Base-by-base conservation (phyloP, 805 yeast species). In the Candida suzukii region DNA sequence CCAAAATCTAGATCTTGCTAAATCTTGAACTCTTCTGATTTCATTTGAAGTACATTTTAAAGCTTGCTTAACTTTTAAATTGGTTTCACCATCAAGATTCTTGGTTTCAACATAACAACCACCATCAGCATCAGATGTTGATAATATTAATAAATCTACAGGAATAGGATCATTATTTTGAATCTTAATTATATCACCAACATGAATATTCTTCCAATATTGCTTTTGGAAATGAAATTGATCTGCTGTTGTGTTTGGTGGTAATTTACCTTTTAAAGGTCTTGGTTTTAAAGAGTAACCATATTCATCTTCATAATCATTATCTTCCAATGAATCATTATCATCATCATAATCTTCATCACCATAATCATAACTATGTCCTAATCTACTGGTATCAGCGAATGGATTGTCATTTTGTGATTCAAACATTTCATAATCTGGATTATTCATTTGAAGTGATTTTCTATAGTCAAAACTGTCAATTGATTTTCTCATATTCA, bases 101-200 rank as follows among this genome's bases (percentile, higher is more conserved):
- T 80, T 77, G 1, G 88, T 80, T 50, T 80, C 95, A 26, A 83
- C 66, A 46, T 67, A 72, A 61, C 90, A 83, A 39, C 73, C 75
- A 39, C 81, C 82, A 50, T 83, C 87, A 1, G 69, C 59, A 53
- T 82, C 88, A 26, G 86, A 76, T 2, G 88, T 71, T 5, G 88
- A 68, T 8, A 84, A 54, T 27, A 83, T 58, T 37, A 83, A 67
- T 13, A 79, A 58, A 60, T 84, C 95, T 2, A 91, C 88, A 1
- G 95, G 95, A 7, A 83, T 71, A 63, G 83, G 91, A 54, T 84
- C 93, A 54, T 84, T 79, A 48, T 78, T 76, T 46, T 80, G 75
- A 21, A 84, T 70, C 52, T 90, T 68, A 21, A 84, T 71, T 38
- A 84, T 66, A 51, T 84, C 90, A 47, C 95, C 95, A 21, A 83